Base-by-base conservation (phyloP, 139 green algal species). In the Haematococcus sp. region DNA sequence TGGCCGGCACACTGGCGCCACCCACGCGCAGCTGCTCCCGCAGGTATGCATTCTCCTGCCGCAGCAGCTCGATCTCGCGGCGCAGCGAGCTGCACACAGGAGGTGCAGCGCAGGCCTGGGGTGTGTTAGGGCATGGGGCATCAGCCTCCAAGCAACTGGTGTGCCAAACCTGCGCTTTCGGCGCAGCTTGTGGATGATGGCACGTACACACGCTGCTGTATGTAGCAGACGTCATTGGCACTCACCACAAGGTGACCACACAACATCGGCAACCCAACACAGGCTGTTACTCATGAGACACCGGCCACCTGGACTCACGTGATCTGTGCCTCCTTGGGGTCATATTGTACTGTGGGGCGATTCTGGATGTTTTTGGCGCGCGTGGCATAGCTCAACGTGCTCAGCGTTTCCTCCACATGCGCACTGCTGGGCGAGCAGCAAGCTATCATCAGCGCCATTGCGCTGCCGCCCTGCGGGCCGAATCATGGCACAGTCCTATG, bases 311-410 rank as follows among this genome's bases (percentile, higher is more conserved):
- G n/a, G n/a, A 49, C 40, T 7, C 40, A 49, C 22, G 68, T 52
- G 32, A 75, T 56, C 60, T 81, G 75, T 13, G 32, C 46, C 35
- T 76, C 80, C 68, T 82, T 81, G 4, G 85, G 85, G 73, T 88
- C 84, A 40, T 89, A 85, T 77, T 93, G 81, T 64, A 94, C 85
- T 0, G 77, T 78, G 7, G 93, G 92, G 17, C 73, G 69, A 54
- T 86, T 86, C 72, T 79, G 80, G 68, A 98, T 97, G 84, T 94
- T 94, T 74, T 93, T 97, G 31, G 93, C 91, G 3, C 91, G 89
- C 5, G 88, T 91, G 4, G 93, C 94, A 74, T 97, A 98, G 33
- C 79, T 77, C 27, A 97, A 83, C 54, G 93, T 97, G 83, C 78
- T 92, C 51, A 97, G 82, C 19, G 90, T 98, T 83, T 97, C 93